Conservation (phyloP, 176 grass and related monocot species). For the Dactylis glomerata region DNA sequence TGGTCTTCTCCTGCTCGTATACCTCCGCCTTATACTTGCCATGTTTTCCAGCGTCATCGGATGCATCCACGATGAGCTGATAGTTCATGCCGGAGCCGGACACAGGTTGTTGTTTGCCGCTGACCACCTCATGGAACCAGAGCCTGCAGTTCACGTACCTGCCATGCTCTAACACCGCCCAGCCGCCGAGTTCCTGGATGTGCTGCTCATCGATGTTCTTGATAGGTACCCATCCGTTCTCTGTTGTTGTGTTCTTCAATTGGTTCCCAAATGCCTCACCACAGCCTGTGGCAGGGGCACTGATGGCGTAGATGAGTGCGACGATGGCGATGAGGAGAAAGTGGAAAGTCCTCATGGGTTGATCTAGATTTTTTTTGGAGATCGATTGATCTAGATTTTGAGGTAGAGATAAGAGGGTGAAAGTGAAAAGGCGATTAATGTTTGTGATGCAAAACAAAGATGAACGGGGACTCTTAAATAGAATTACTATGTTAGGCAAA, state of each 20-base stretch:
- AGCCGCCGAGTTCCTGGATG: constrained; percentile 18
- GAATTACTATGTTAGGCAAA: not conserved
- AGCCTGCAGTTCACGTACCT: not conserved
- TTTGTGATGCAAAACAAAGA: not conserved
- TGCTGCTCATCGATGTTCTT: constrained; percentile 21
- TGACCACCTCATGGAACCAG: constrained; percentile 22
- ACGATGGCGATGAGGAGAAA: not conserved
- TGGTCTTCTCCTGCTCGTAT: constrained; percentile 25
- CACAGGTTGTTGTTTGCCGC: constrained; percentile 31
- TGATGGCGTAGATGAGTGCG: not conserved
- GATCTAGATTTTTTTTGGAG: not conserved
- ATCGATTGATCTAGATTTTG: not conserved
- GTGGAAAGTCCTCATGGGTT: not conserved
- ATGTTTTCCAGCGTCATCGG: not conserved
- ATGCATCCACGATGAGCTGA: not conserved
- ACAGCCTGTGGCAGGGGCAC: not conserved
- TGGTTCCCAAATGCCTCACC: not conserved
- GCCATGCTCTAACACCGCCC: constrained; percentile 29
- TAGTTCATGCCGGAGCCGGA: constrained; percentile 34
- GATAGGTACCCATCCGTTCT: constrained; percentile 11
- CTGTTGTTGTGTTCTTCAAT: not conserved
- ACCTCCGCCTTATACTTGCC: constrained; percentile 33
- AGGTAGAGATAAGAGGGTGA: not conserved
- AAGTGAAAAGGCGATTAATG: no score
- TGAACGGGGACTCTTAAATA: not conserved